Evolutionary conservation across 2,329 filamentous ascomycete genomes (phyloP).

Genomic region (Dothideomycetes sp.): DNA sequence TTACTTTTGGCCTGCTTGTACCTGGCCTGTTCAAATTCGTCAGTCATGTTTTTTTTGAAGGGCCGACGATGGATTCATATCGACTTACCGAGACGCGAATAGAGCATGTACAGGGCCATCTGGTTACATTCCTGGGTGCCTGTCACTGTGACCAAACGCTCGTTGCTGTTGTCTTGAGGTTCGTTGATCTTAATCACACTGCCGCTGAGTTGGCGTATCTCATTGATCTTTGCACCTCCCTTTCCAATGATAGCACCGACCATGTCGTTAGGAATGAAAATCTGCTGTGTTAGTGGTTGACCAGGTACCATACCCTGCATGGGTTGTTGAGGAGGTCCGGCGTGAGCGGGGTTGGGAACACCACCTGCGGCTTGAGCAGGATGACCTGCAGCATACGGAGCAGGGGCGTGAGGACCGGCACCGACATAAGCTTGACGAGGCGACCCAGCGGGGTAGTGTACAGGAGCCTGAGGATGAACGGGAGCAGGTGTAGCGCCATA

Average conservation of each 20-base stretch:
- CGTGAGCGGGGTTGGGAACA: constrained; percentile 43
- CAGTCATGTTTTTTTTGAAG: constrained; percentile 16
- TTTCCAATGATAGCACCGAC: constrained; percentile 98
- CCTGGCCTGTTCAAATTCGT: constrained; percentile 14
- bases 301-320: constrained; percentile 68
- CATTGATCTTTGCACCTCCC: constrained; percentile 97
- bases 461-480: constrained; percentile 47
- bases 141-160: constrained; percentile 92
- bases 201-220: constrained; percentile 91
- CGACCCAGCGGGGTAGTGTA: constrained; percentile 62
- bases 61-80: constrained; percentile 31
- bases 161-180: constrained; percentile 97
- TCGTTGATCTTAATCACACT: constrained; percentile 99
- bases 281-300: constrained; percentile 89
- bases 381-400: constrained; percentile 53
- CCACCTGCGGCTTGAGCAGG: constrained; percentile 43
- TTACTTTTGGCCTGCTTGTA: constrained; percentile 17
- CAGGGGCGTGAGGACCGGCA: constrained; percentile 69
- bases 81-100: constrained; percentile 79
- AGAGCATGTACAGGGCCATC: constrained; percentile 99
- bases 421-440: constrained; percentile 70
- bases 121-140: constrained; percentile 98
- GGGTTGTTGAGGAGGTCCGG: constrained; percentile 64
- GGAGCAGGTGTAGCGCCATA: constrained; percentile 43
- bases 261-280: constrained; percentile 99